Percentiles rank a stretch among this genome's conserved stretches.
phyloP scores from a whole-genome alignment of 2,329 filamentous ascomycete genomes.

The Arthrobotrys sinensis region DNA sequence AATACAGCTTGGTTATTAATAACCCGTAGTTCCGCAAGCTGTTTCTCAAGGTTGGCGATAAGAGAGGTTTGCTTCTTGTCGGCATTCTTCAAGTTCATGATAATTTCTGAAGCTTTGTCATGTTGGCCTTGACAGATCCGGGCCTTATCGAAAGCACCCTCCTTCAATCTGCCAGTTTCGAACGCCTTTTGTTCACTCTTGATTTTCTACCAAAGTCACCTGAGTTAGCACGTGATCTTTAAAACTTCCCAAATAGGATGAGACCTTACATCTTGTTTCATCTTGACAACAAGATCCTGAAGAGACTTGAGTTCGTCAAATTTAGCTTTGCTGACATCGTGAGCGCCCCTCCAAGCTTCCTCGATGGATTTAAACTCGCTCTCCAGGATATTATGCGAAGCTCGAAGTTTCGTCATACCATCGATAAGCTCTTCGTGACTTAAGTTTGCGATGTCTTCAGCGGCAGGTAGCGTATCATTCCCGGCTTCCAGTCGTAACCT shows the following conservation, averaged over 20 bases:
- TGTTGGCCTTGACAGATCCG: conserved; percentile 85
- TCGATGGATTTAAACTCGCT: conserved; percentile 91
- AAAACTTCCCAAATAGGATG: conserved; percentile 15
- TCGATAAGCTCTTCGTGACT: conserved; percentile 79
- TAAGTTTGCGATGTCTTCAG: conserved; percentile 73
- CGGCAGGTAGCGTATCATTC: conserved; percentile 67
- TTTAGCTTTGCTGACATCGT: conserved; percentile 87
- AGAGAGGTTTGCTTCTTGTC: conserved; percentile 83
- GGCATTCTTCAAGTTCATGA: conserved; percentile 90
- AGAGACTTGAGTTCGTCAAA: conserved; percentile 56
- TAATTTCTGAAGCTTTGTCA: conserved; percentile 91
- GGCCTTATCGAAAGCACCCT: conserved; percentile 85
- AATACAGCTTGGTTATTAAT: conserved; percentile 78
- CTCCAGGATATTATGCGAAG: conserved; percentile 86
- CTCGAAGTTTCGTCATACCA: conserved; percentile 81
- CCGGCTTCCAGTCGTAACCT: conserved; percentile 75
- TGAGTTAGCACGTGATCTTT: conserved; percentile 68
- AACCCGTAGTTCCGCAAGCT: conserved; percentile 85
- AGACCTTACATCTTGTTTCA: conserved; percentile 72
- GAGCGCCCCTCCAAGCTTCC: conserved; percentile 89
- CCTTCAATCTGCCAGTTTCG: conserved; percentile 92
- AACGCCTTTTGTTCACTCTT: conserved; percentile 99
- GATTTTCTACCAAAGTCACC: conserved; percentile 83
- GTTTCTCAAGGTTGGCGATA: conserved; percentile 88
- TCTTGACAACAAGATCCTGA: conserved; percentile 76